These are phyloP conservation scores for Ganoderma lucidum DNA, from an alignment of 1,284 basidiomycete genomes.

Conservation along the genomic window DNA sequence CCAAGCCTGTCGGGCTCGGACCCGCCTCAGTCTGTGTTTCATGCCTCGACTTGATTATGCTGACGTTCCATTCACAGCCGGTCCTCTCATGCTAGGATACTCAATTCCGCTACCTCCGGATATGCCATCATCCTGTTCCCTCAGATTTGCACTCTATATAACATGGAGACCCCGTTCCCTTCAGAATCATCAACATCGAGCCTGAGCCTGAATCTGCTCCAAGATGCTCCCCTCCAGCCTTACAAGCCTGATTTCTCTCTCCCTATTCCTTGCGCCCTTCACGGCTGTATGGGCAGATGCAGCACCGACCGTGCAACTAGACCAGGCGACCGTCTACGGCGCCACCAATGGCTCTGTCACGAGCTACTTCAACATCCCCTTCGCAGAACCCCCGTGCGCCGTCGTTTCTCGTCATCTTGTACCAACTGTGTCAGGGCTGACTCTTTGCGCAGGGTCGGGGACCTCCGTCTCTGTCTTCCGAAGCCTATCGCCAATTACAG, in stretches of 20 bases:
- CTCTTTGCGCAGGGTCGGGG: constrained; percentile 44
- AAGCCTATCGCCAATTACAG: constrained; percentile 14
- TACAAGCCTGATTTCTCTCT: not conserved
- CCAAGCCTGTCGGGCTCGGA: too few species aligned
- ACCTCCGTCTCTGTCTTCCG: constrained; percentile 43
- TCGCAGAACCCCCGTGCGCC: constrained; percentile 52
- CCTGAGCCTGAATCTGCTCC: too few species aligned
- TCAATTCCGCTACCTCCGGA: too few species aligned
- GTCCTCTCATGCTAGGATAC: too few species aligned
- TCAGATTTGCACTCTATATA: too few species aligned
- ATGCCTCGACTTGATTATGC: too few species aligned
- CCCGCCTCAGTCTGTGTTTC: too few species aligned
- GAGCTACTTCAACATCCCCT: constrained; percentile 62
- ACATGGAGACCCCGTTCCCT: too few species aligned
- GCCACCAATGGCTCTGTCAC: constrained; percentile 33
- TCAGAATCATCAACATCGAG: too few species aligned
- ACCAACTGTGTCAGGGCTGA: not conserved
- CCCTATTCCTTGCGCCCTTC: not conserved
- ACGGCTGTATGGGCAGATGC: not conserved
- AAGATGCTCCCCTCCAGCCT: not conserved
- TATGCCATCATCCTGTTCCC: too few species aligned
- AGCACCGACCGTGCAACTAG: constrained; percentile 25
- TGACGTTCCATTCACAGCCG: too few species aligned
- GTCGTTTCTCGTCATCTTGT: not conserved
- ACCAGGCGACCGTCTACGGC: constrained; percentile 32